Percentiles rank a stretch among this genome's conserved stretches.
phyloP scores from a whole-genome alignment of 345 rosid genomes.

The Syzygium oleosum region DNA sequence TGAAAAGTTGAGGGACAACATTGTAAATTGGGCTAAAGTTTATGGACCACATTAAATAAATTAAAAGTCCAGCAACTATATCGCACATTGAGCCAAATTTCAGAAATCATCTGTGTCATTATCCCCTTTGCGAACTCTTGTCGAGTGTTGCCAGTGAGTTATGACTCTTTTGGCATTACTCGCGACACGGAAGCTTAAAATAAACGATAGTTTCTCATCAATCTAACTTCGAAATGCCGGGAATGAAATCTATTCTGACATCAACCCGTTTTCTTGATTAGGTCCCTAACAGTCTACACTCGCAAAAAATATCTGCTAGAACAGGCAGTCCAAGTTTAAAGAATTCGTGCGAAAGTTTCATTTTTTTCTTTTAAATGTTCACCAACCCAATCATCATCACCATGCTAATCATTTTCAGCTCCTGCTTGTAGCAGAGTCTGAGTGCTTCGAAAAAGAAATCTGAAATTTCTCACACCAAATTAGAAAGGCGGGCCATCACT shows the following conservation, averaged over 20 bases:
- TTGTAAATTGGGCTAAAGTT: too few species aligned
- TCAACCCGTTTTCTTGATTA: background rate
- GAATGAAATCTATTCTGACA: background rate
- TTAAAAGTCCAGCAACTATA: too few species aligned
- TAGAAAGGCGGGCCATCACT: background rate
- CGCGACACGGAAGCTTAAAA: background rate
- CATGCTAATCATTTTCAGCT: background rate
- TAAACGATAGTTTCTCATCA: background rate
- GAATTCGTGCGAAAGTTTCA: background rate
- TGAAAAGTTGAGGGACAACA: too few species aligned
- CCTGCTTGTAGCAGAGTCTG: background rate
- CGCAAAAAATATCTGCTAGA: background rate
- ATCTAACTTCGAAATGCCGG: background rate
- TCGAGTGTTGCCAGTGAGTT: rapidly evolving
- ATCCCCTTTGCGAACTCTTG: background rate
- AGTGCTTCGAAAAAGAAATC: background rate
- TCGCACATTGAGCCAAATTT: too few species aligned
- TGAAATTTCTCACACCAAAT: background rate
- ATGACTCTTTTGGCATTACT: background rate
- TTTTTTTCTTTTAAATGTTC: background rate
- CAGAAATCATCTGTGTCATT: too few species aligned
- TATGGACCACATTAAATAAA: too few species aligned
- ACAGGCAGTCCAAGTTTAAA: background rate
- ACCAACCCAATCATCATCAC: background rate
- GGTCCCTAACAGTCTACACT: background rate